Evolutionary conservation across 768 basidiomycete genomes (phyloP), one percentile per base, ranked within the genome.

Genomic region (Lyophyllum decastes): DNA sequence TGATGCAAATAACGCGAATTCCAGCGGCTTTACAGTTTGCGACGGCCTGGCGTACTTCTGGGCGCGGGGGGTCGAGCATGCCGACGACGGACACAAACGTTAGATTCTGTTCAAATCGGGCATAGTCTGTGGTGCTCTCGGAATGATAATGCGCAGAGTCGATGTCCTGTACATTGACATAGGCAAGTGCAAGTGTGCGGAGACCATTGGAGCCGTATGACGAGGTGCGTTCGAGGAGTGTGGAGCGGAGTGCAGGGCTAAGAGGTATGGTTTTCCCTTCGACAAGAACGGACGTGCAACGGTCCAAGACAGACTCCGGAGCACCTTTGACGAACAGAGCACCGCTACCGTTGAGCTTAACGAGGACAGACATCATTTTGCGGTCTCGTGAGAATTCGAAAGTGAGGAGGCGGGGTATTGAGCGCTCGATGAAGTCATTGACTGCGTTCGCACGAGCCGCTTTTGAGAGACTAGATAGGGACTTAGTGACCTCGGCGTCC

Each of bases 361-460:
- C 91, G 50, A 98, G 85, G 51, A 98, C 95, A 21, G 96, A 97
- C 96, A 98, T 98, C 87, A 95, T 96, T 77, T 98, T 99, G 68
- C 96, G 90, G 73, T 98, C 96, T 19, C 96, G 88, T 21, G 95
- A 93, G 75, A 99, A 98, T 72, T 99, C 96, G 72, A 99, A 96
- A 8, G 95, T 99, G 64, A 97, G 77, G 14, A 97, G 82, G 57
- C 95, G 88, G 17, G 86, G 79, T 67, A 93, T 88, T 16, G 76
- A 78, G 52, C 78, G 76, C 62, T 94, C 93, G 71, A 93, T 88
- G 72, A 86, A 81, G 34, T 91, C 88, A 78, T 90, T 95, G 75
- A 98, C 81, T 34, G 89, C 94, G 63, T 84, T 92, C 50, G 90
- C 88, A 53, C 95, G 90, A 35, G 73, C 76, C 17, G 78, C 71